These are phyloP conservation scores for Paraleonurus japonicus DNA, from an alignment of 257 asterid species.

Conservation along the genomic window DNA sequence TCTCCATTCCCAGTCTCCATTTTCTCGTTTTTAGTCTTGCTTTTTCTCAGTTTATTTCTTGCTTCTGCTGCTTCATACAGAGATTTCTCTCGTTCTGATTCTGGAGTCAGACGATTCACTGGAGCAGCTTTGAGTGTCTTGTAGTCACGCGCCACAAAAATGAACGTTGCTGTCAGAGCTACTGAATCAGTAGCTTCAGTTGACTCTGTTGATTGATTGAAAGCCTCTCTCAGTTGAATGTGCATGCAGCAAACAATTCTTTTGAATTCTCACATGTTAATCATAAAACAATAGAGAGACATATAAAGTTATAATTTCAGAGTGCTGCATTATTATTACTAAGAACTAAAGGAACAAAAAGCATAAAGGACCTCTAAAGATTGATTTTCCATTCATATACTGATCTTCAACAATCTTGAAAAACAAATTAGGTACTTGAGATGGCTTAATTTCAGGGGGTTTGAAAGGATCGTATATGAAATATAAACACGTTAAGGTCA, in stretches of 20 bases:
- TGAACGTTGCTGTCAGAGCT: constrained; percentile 86
- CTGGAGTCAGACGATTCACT: constrained; percentile 67
- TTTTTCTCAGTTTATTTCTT: constrained; percentile 63
- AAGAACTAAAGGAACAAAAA: not conserved
- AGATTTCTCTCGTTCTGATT: constrained; percentile 63
- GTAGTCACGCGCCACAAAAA: constrained; percentile 95
- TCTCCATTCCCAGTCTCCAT: constrained; percentile 62
- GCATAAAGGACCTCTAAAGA: not conserved
- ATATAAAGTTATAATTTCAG: no score
- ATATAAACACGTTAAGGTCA: not conserved
- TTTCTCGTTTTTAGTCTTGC: constrained; percentile 44
- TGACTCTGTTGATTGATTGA: constrained; percentile 38
- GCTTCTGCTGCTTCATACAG: constrained; percentile 82
- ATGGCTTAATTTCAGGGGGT: not conserved
- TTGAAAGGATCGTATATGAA: not conserved
- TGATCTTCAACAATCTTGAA: not conserved
- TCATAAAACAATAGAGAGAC: constrained; percentile 11
- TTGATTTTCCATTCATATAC: not conserved
- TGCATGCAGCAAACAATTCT: not conserved
- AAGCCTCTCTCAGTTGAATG: constrained; percentile 16
- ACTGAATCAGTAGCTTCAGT: constrained; percentile 51
- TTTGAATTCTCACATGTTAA: not conserved
- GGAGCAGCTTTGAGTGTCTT: constrained; percentile 84
- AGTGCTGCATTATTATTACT: not conserved
- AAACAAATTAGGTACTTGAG: not conserved